Evolutionary conservation across 306 rosid species (phyloP).

Genomic region (Casuarina equisetifolia): DNA sequence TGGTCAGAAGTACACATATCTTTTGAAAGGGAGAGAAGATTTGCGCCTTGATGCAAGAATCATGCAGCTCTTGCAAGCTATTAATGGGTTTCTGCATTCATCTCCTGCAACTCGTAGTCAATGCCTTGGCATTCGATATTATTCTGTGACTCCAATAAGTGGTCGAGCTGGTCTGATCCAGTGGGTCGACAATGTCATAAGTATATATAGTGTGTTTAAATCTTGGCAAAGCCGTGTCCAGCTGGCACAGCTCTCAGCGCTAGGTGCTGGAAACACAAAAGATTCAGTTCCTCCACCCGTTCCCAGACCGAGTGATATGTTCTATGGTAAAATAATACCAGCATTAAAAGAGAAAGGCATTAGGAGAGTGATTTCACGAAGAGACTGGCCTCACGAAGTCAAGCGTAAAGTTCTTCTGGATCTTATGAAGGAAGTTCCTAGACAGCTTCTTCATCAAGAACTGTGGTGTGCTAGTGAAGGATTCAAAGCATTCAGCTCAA

Average conservation of each 20-base stretch:
- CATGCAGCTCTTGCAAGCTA: slow-evolving; percentile 92
- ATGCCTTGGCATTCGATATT: slow-evolving; percentile 76
- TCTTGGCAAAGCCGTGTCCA: slow-evolving; percentile 93
- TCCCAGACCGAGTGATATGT: slow-evolving; percentile 99
- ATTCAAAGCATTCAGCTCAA: slow-evolving; percentile 83
- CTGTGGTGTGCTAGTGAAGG: slow-evolving; percentile 99
- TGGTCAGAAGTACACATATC: slow-evolving; percentile 90
- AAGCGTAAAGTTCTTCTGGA: slow-evolving; percentile 89
- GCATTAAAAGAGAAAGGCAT: slow-evolving; percentile 99
- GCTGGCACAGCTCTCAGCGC: slow-evolving; percentile 64
- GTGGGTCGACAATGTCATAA: slow-evolving; percentile 90
- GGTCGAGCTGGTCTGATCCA: slow-evolving; percentile 96
- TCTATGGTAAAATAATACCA: slow-evolving; percentile 96
- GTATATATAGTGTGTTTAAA: slow-evolving; percentile 89
- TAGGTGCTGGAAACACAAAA: slow-evolving; percentile 59
- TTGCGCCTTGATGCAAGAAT: slow-evolving; percentile 96
- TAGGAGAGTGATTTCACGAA: slow-evolving; percentile 94
- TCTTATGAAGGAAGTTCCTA: slow-evolving; percentile 92
- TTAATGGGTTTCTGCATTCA: slow-evolving; percentile 80
- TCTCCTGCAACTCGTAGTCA: slow-evolving; percentile 73
- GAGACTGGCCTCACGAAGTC: slow-evolving; percentile 99
- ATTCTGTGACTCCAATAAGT: slow-evolving; percentile 97
- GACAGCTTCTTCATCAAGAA: slow-evolving; percentile 87
- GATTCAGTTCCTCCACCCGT: slow-evolving; percentile 77
- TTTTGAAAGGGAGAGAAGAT: slow-evolving; percentile 95